Base-by-base conservation (phyloP, 345 rosid genomes). In the Noccaea bulbosa region DNA sequence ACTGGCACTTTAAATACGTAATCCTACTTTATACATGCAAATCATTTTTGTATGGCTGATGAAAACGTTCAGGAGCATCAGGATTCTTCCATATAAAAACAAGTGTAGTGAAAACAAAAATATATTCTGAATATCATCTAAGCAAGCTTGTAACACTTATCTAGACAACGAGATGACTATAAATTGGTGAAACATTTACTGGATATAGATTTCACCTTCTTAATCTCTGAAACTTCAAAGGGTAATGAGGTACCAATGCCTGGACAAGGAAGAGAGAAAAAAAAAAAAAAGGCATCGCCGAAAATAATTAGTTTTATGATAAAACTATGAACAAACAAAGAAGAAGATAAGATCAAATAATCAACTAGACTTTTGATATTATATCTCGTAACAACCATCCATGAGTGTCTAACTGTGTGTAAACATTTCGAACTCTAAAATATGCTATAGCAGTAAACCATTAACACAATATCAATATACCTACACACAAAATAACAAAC, bases 181-280 rank as follows among this genome's bases (percentile, higher is more conserved):
- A 30, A 27, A 61, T 7, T 24, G 16, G n/a, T 15, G 40, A 57
- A 35, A 35, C n/a, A 37, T 59, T 5, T 8, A 35, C 44, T 33
- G 65, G 20, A n/a, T 32, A 33, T 4, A 39, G 35, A 67, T 30
- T 43, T 63, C 70, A 93, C 96, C 87, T 80, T 77, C 90, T 85
- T 59, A 91, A 81, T 54, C 50, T 75, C 65, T 73, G 80, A 70
- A 87, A 86, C 86, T 91, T 93, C 65, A 53, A 71, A 57, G 93
- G 87, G 75, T 73, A 83, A 80, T 85, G 90, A 3, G 92, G 57
- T 20, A 94, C 45, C 62, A 94, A 78, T 65, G 83, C 95, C 97
- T 94, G 89, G 52, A 69, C 44, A 81, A 69, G 8, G 43, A 27
- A 27, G 30, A 20, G 22, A 20, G 24, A 22, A 22, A 22, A 56